Conservation (phyloP, 768 basidiomycete genomes). For the Candolleomyces eurysporus region DNA sequence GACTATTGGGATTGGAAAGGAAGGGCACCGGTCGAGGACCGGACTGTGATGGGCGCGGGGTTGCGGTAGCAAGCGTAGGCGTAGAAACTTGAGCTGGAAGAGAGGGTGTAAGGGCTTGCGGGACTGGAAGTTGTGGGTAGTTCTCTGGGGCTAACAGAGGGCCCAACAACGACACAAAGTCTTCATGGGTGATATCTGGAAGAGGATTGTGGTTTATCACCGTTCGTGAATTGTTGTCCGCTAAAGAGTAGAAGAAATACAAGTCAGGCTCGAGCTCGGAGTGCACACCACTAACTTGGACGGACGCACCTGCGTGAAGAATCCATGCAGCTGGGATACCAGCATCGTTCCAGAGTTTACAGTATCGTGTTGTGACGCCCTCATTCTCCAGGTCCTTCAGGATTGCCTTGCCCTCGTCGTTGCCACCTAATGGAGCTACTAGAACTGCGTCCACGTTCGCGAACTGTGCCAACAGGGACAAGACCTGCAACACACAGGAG, state of each 20-base stretch:
- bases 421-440: constrained; percentile 72
- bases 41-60: constrained; percentile 32
- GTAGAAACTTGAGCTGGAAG: constrained; percentile 29
- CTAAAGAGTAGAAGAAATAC: constrained; percentile 27
- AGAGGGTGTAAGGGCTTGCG: constrained; percentile 25
- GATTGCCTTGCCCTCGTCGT: constrained; percentile 64
- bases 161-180: constrained; percentile 76
- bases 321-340: constrained; percentile 85
- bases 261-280: constrained; percentile 1
- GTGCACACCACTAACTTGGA: constrained; percentile 12
- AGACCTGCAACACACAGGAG: constrained; percentile 32
- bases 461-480: constrained; percentile 74
- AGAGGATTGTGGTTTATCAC: constrained; percentile 87
- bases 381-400: constrained; percentile 62
- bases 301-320: constrained; percentile 56
- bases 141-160: constrained; percentile 84
- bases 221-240: constrained; percentile 57
- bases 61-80: constrained; percentile 31
- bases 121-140: constrained; percentile 40
- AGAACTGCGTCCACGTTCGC: constrained; percentile 62
- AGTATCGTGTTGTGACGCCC: constrained; percentile 68
- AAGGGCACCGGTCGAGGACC: constrained; percentile 24
- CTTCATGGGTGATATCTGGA: constrained; percentile 84
- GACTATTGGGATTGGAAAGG: constrained; percentile 49
- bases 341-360: constrained; percentile 69